Percentiles rank a stretch among this genome's conserved stretches.
These are phyloP conservation scores for Exsudoporus floridanus DNA, from an alignment of 1,284 basidiomycete species.

Conservation along the genomic window DNA sequence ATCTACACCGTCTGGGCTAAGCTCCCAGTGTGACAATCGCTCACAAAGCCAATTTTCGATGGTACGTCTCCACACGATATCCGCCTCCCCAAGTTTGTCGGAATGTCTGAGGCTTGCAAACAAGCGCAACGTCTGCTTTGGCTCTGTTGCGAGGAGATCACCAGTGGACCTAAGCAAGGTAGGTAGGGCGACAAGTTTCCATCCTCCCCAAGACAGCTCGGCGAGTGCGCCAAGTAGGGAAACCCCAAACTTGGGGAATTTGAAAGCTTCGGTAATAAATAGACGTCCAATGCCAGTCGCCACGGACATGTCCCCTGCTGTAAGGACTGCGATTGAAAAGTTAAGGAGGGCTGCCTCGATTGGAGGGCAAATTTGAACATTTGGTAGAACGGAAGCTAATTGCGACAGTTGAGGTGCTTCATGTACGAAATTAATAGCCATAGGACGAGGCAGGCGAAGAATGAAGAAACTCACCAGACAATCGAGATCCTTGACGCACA, in stretches of 20 bases:
- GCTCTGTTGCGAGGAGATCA: constrained; percentile 44
- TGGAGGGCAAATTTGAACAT: constrained; percentile 39
- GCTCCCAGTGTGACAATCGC: constrained; percentile 31
- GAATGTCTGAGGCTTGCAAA: constrained; percentile 48
- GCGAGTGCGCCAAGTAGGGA: constrained; percentile 58
- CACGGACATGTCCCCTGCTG: constrained; percentile 61
- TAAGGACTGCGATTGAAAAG: constrained; percentile 50
- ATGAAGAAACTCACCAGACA: constrained; percentile 47
- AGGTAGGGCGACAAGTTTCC: constrained; percentile 65
- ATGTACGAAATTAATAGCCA: neutral
- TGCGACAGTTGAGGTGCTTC: constrained; percentile 50
- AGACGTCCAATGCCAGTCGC: constrained; percentile 62
- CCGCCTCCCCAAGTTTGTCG: constrained; percentile 52
- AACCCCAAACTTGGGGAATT: constrained; percentile 45
- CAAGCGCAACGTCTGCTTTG: constrained; percentile 46
- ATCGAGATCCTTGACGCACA: constrained; percentile 64
- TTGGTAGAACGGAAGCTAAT: constrained; percentile 44
- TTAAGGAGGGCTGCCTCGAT: constrained; percentile 48
- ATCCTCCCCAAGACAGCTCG: constrained; percentile 69
- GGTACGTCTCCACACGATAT: constrained; percentile 56
- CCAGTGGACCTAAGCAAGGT: constrained; percentile 51
- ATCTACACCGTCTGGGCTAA: constrained; percentile 34
- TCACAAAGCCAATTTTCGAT: constrained; percentile 47
- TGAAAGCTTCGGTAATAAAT: constrained; percentile 51
- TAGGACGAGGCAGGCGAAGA: neutral